Base-by-base conservation (phyloP, 495 filamentous ascomycete species). In the Neurospora terricola region DNA sequence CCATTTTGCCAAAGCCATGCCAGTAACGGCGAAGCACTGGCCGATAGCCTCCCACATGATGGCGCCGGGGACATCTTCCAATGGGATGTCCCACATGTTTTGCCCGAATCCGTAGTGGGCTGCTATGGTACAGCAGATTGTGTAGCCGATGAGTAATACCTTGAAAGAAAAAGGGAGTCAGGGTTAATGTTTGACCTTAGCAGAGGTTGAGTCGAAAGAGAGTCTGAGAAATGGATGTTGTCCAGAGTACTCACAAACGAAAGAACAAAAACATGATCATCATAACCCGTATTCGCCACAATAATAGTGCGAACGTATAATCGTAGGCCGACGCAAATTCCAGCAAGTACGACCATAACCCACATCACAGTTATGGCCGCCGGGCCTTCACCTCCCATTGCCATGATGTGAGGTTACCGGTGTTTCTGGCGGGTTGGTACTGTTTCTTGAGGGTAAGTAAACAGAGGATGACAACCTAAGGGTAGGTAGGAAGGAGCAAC, bases 1-100 rank as follows among this genome's bases (percentile, higher is more conserved):
- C 23, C 78, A 71, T 69, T 84, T 84, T 40, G 82, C 81, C 69
- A 82, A 76, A 12, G 81, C 78, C 72, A 80, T 83, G 45, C 82
- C 83, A 18, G 77, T 72, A 12, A 84, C 78, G 34, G 81, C 80
- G 48, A 84, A 82, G 37, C 73, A 80, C 70, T 84, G 81, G 18
- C 79, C 82, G n/a, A 84, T 79, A 21, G 78, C 78, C 34, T 79
- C 80, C 75, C 77, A 83, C n/a, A 80, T 75, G 8, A 81, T 78
- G 9, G 82, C 80, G 18, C 76, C 38, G 14, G 80, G 75, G 2
- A 75, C 76, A 21, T 77, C 70, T 70, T 81, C 78, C 37, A 74
- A 30, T n/a, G 68, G 27, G 14, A 71, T 38, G 9, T 75, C 70
- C 18, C 73, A 76, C 3, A 82, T 75, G 18, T 76, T 73, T 54